These are phyloP conservation scores for Lathyrus sativus DNA, from an alignment of 306 rosid species.

Conservation along the genomic window DNA sequence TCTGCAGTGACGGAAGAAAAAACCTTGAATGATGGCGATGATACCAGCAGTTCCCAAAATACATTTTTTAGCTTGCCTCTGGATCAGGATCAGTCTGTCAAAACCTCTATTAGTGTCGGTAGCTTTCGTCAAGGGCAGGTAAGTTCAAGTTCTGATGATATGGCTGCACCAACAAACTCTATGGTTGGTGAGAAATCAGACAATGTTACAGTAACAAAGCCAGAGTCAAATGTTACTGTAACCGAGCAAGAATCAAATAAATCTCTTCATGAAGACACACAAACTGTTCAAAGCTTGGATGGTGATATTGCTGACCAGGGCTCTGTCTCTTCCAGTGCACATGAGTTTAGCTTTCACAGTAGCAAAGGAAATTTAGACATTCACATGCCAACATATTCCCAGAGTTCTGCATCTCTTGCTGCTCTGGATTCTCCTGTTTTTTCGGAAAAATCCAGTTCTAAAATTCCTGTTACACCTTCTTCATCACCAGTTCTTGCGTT, in stretches of 20 bases:
- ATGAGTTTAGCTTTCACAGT: conserved; percentile 59
- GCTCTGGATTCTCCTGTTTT: conserved; percentile 75
- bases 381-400: conserved; percentile 62
- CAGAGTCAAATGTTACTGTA: conserved; percentile 44
- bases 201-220: conserved; percentile 41
- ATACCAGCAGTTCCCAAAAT: conserved; percentile 82
- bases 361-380: conserved; percentile 54
- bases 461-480: conserved; percentile 54
- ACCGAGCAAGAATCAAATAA: conserved; percentile 51
- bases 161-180: conserved; percentile 43
- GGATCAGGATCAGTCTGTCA: conserved; percentile 77
- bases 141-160: conserved; percentile 92
- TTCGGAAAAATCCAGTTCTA: conserved; percentile 79
- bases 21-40: conserved; percentile 74
- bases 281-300: conserved; percentile 64
- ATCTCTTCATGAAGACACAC: conserved; percentile 47
- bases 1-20: conserved; percentile 82
- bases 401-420: conserved; percentile 66
- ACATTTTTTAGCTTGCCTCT: conserved; percentile 88
- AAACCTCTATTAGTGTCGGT: conserved; percentile 89
- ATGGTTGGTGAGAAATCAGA: conserved; percentile 55
- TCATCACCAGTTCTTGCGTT: conserved; percentile 73
- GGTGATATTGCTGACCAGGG: conserved; percentile 71
- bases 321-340: conserved; percentile 67
- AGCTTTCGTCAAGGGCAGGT: conserved; percentile 92